Evolutionary conservation across 495 filamentous ascomycete genomes (phyloP).

Genomic region (Penicillium odoratum): DNA sequence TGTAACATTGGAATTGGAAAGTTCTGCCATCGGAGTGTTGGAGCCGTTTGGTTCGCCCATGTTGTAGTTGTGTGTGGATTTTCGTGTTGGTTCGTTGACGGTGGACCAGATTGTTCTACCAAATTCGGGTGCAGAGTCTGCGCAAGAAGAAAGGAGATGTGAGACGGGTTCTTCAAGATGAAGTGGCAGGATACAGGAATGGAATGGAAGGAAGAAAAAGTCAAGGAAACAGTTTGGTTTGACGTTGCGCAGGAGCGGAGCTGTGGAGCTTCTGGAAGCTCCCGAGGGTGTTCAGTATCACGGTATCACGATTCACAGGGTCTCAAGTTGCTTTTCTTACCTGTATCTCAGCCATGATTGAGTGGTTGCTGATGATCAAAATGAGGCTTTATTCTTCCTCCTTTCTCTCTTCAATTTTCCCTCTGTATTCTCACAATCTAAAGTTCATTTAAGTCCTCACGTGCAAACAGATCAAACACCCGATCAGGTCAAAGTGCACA

Average conservation of each 20-base stretch:
- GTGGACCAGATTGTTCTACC: constrained; percentile 2
- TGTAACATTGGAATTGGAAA: constrained; percentile 41
- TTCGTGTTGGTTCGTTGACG: not conserved
- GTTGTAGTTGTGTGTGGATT: constrained; percentile 7
- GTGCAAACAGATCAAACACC: constrained; percentile 34
- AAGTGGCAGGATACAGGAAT: not conserved
- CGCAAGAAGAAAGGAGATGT: not conserved
- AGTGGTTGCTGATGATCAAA: not conserved
- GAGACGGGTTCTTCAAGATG: not conserved
- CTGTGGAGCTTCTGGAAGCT: constrained; percentile 27
- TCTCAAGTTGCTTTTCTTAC: constrained; percentile 8
- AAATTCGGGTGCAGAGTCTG: not conserved
- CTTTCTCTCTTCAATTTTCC: not conserved
- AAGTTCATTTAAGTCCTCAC: not conserved
- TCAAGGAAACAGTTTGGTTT: not conserved
- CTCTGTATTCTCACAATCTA: not conserved
- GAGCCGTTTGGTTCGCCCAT: constrained; percentile 30
- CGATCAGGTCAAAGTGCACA: constrained; percentile 26
- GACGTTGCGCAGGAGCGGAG: constrained; percentile 22
- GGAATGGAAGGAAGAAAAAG: not conserved
- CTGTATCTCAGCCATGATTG: constrained; percentile 11
- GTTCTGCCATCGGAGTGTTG: constrained; percentile 40
- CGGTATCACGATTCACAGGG: not conserved
- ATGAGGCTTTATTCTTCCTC: not conserved
- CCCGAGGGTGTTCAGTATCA: not conserved